These are phyloP conservation scores for Silene latifolia DNA, from an alignment of 148 eudicot species.

Conservation along the genomic window DNA sequence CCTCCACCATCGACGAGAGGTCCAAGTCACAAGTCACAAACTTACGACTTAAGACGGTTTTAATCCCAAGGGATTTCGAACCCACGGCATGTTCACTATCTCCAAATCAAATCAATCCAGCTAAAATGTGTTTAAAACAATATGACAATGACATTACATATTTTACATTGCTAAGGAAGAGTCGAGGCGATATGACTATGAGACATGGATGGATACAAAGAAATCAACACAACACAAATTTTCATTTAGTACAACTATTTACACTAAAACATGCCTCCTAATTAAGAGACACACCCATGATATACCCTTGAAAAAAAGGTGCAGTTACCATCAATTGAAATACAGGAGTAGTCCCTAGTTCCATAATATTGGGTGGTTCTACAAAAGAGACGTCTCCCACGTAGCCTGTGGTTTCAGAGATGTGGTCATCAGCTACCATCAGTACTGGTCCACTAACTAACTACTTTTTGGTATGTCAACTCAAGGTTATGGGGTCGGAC, in stretches of 20 bases:
- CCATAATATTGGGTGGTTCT: constrained; percentile 4
- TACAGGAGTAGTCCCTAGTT: background rate
- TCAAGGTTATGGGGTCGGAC: too few relatives aligned
- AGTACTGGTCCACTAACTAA: too few relatives aligned
- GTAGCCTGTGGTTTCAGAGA: background rate
- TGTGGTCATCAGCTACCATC: background rate
- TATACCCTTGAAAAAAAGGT: background rate
- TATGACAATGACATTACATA: background rate
- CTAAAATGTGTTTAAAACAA: too few relatives aligned
- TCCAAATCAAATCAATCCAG: too few relatives aligned
- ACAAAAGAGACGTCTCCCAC: background rate
- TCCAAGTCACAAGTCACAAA: too few relatives aligned
- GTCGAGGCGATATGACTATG: constrained; percentile 16
- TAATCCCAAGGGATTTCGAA: too few relatives aligned
- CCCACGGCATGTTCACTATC: too few relatives aligned
- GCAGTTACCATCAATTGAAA: constrained; percentile 2
- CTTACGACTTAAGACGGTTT: too few relatives aligned
- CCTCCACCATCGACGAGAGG: too few relatives aligned
- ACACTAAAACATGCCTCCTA: constrained; percentile 11
- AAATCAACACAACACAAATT: constrained; percentile 8
- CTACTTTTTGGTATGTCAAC: too few relatives aligned
- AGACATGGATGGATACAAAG: constrained; percentile 23
- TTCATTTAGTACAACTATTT: constrained; percentile 3
- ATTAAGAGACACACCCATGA: constrained; percentile 19
- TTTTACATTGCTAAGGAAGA: background rate